These are phyloP conservation scores for Parmelia sp. DNA, from an alignment of 495 filamentous ascomycete species.

Conservation along the genomic window DNA sequence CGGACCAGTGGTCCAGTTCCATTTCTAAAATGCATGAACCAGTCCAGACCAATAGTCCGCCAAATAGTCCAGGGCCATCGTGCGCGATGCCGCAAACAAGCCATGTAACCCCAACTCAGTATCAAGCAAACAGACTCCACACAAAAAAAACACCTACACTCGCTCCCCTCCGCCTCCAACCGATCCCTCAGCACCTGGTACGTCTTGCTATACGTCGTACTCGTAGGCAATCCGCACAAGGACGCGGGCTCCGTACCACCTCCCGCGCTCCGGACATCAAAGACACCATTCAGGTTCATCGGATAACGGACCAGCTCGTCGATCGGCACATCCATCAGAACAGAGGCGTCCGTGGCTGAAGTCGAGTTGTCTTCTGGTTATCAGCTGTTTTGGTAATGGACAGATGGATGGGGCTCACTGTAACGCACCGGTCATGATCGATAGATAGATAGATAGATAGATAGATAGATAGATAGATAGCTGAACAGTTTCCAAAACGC, in stretches of 20 bases:
- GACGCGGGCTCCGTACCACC: neutral
- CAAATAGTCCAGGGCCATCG: no score
- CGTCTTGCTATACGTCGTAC: neutral
- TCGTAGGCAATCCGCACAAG: neutral
- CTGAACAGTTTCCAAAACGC: no score
- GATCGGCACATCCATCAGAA: neutral
- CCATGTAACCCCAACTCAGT: no score
- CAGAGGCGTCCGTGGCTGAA: neutral
- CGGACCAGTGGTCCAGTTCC: no score
- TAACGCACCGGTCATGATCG: neutral
- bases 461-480: no score
- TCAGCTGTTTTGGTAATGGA: neutral
- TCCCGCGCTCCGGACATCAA: neutral
- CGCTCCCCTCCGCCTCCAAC: no score
- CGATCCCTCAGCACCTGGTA: neutral
- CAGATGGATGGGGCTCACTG: neutral
- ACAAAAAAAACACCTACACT: no score
- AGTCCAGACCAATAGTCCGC: no score
- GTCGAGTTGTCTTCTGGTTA: neutral
- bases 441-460: no score
- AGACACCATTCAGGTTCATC: neutral
- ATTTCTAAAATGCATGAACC: no score
- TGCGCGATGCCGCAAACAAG: no score
- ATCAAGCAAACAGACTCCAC: no score
- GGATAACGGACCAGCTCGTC: neutral